Conservation (phyloP, 495 filamentous ascomycete species). For the Penicillium simplicissimum region DNA sequence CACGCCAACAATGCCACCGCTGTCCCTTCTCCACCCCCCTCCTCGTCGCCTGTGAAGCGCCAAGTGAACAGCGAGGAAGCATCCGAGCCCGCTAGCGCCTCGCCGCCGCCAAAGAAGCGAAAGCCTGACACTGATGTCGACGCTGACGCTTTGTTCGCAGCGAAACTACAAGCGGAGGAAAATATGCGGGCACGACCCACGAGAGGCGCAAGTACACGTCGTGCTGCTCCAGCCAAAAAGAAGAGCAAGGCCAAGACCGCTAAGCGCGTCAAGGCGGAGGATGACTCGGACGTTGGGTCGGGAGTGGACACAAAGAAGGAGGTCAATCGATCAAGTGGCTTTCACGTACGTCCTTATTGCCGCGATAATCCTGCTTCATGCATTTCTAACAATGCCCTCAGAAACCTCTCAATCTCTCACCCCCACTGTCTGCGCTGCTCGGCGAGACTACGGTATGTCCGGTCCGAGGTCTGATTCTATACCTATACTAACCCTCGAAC, state of each 20-base stretch:
- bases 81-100: conserved; percentile 46
- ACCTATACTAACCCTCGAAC: conserved; percentile 10
- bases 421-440: conserved; percentile 63
- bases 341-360: conserved; percentile 55
- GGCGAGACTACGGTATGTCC: conserved; percentile 58
- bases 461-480: neutral
- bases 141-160: conserved; percentile 82
- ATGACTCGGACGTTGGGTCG: conserved; percentile 74
- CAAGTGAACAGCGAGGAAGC: conserved; percentile 50
- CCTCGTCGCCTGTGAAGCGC: conserved; percentile 58
- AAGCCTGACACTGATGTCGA: conserved; percentile 59
- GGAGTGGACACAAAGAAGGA: conserved; percentile 63
- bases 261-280: conserved; percentile 71
- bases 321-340: conserved; percentile 64
- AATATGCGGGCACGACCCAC: conserved; percentile 75
- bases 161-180: conserved; percentile 87
- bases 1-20: conserved; percentile 35
- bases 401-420: conserved; percentile 69
- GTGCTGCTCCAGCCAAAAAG: conserved; percentile 60
- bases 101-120: conserved; percentile 56
- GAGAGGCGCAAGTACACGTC: conserved; percentile 60
- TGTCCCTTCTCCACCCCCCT: conserved; percentile 49
- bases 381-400: conserved; percentile 23
- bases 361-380: neutral
- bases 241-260: conserved; percentile 73